Evolutionary conservation across 225 moss, liverwort and hornwort species (phyloP).

Genomic region (Pleurozium schreberi): DNA sequence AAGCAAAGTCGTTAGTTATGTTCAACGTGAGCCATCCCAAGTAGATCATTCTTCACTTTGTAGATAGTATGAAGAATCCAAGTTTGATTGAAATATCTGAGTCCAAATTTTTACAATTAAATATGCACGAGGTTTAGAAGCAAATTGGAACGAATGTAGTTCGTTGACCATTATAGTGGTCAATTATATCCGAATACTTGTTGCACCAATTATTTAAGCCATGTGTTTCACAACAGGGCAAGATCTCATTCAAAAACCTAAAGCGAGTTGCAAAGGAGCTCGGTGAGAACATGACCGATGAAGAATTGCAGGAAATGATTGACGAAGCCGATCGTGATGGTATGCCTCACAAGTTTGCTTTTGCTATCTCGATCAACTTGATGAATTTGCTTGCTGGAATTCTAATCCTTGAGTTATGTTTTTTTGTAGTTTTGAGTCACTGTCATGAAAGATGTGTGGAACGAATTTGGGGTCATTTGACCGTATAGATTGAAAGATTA

Average conservation of each 20-base stretch:
- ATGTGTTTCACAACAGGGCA: conserved; percentile 42
- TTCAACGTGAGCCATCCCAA: not conserved
- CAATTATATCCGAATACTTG: not conserved
- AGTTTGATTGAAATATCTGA: not conserved
- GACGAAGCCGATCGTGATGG: conserved; percentile 91
- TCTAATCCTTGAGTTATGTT: not conserved
- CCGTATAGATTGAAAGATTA: too few relatives aligned
- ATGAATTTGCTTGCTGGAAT: not conserved
- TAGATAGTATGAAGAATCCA: not conserved
- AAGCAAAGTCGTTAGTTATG: not conserved
- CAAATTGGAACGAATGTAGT: not conserved
- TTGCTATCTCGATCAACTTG: not conserved
- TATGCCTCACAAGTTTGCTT: not conserved
- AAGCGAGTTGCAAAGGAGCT: conserved; percentile 90
- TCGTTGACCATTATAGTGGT: not conserved
- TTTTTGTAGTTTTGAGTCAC: not conserved
- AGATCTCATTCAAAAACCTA: conserved; percentile 88
- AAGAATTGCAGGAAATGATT: conserved; percentile 66
- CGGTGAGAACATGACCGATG: conserved; percentile 64
- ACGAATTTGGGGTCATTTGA: too few relatives aligned
- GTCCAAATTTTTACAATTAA: not conserved
- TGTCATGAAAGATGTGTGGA: not conserved
- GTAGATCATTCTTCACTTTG: not conserved
- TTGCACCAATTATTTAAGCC: not conserved
- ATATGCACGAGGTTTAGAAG: not conserved